Conservation (phyloP, 2,329 filamentous ascomycete species). For the Tetracladium maxilliforme region DNA sequence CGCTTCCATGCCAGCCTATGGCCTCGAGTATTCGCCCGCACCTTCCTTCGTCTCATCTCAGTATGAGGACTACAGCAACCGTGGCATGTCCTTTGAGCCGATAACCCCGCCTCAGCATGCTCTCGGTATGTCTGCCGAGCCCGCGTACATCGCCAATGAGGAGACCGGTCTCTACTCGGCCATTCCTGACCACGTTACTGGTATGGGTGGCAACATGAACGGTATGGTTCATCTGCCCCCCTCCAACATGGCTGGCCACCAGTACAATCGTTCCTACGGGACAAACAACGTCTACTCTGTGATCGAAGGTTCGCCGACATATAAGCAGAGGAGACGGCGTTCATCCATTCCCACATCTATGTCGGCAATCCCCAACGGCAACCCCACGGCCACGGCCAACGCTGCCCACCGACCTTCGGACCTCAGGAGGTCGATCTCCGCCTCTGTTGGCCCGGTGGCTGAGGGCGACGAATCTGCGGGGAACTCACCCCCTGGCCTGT, state of each 20-base stretch:
- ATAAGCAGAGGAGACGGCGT: constrained; percentile 89
- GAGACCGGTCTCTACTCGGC: constrained; percentile 92
- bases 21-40: constrained; percentile 90
- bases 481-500: constrained; percentile 65
- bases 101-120: constrained; percentile 91
- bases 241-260: constrained; percentile 66
- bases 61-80: constrained; percentile 94
- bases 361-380: constrained; percentile 51
- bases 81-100: constrained; percentile 91
- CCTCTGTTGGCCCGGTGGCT: constrained; percentile 66
- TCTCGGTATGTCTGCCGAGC: constrained; percentile 67
- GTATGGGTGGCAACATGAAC: constrained; percentile 63
- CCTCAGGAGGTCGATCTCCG: constrained; percentile 78
- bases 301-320: constrained; percentile 94
- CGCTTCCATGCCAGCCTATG: constrained; percentile 94
- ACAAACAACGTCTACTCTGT: constrained; percentile 81
- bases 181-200: constrained; percentile 70
- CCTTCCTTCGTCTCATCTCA: constrained; percentile 98
- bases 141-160: constrained; percentile 95
- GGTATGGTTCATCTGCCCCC: constrained; percentile 84
- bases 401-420: constrained; percentile 73
- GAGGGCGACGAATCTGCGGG: constrained; percentile 68
- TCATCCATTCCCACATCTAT: constrained; percentile 82
- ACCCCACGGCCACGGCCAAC: constrained; percentile 33
- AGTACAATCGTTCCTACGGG: constrained; percentile 63